Evolutionary conservation across 2,329 filamentous ascomycete genomes (phyloP), one percentile per base, ranked within the genome.

Genomic region (Proliferodiscus dingleyae): DNA sequence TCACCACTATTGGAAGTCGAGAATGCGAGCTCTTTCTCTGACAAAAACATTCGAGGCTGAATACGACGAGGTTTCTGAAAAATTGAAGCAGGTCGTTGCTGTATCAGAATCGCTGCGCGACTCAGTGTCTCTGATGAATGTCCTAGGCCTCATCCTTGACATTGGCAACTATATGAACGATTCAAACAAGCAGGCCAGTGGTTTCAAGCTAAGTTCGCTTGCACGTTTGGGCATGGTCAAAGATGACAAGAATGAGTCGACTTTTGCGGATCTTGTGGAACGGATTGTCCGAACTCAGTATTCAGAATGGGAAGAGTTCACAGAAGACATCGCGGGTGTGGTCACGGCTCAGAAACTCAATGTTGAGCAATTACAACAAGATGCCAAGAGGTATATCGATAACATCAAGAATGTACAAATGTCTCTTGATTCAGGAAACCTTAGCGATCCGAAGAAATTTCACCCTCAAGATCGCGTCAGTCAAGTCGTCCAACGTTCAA

Each of bases 121-220:
- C 63, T 96, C 90, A 1, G 89, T 95, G 21, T 86, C 89, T 21
- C 71, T 98, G 59, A 95, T 97, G 84, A 96, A 95, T 55, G 89
- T 98, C 37, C 80, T 98, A 46, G 90, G 91, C 48, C 77, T 97
- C 51, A 98, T 98, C 67, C 73, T 98, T 59, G 91, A 96, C 66
- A 95, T 98, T 62, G 93, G 93, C 67, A 98, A 98, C 68, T 98
- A 95, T 75, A 98, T 98, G 93, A 98, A 98, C 73, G 93, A 97
- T 64, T 85, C 90, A 45, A 97, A 96, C 71, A 98, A 98, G 71
- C 93, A 97, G 69, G 93, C 93, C 3, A 87, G 85, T 47, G 93
- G 93, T 52, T 98, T 98, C 83, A 98, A 98, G 72, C 80, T 98
- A 11, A 93, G 89, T 62, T 96, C 93, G 5, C 81, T 98, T 39